phyloP scores from a whole-genome alignment of 108 stramenopile genomes.

The Pelagomonas calceolata region DNA sequence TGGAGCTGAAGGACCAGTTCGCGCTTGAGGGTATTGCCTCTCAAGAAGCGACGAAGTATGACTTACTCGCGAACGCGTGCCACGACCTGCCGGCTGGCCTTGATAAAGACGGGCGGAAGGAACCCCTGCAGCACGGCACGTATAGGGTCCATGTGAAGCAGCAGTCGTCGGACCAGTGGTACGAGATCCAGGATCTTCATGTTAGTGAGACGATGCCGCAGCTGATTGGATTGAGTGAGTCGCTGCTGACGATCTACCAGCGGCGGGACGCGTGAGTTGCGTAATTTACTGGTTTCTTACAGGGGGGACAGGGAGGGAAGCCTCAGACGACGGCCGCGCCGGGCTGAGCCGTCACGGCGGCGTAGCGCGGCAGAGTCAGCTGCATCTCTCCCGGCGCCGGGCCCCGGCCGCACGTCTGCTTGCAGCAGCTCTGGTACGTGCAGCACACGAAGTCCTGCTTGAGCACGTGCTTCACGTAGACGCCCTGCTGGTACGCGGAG shows the following conservation, averaged over 20 bases:
- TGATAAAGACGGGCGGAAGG: constrained; percentile 29
- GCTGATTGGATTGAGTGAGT: constrained; percentile 83
- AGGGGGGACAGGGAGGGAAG: too few species aligned
- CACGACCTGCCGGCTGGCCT: constrained; percentile 65
- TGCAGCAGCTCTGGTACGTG: too few species aligned
- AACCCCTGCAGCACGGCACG: constrained; percentile 63
- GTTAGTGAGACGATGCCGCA: constrained; percentile 91
- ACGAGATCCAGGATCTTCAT: constrained; percentile 87
- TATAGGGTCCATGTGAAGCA: constrained; percentile 85
- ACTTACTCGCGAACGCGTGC: constrained; percentile 86
- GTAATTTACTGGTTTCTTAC: too few species aligned
- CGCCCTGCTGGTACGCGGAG: too few species aligned
- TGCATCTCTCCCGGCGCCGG: too few species aligned
- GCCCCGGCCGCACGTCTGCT: too few species aligned
- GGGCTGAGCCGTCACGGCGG: too few species aligned
- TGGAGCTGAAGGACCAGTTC: constrained; percentile 70
- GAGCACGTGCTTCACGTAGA: too few species aligned
- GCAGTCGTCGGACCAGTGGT: constrained; percentile 79
- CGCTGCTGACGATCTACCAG: constrained; percentile 72
- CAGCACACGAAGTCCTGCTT: too few species aligned
- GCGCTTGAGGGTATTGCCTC: constrained; percentile 32
- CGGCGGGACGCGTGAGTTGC: too few species aligned
- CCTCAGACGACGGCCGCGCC: too few species aligned
- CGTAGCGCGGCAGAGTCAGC: too few species aligned
- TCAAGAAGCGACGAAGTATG: constrained; percentile 65